phyloP scores from a whole-genome alignment of 1,284 basidiomycete genomes.

The Sporisorium sorghi region DNA sequence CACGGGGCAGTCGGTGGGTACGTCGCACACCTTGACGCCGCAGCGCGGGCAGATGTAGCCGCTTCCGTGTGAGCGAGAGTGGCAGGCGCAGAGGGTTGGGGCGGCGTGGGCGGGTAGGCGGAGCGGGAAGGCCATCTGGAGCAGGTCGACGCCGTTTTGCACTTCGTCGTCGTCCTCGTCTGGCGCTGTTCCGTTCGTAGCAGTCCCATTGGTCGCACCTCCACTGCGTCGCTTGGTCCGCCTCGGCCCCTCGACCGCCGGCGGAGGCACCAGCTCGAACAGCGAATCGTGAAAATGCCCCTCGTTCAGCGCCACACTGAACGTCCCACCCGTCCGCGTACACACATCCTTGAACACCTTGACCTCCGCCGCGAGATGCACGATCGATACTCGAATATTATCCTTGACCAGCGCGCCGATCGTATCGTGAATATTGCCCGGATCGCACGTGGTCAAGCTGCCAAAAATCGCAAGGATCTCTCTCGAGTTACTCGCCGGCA shows the following conservation, averaged over 20 bases:
- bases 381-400: slow-evolving; percentile 87
- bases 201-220: neutral
- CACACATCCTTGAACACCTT: slow-evolving; percentile 89
- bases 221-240: slow-evolving; percentile 8
- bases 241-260: slow-evolving; percentile 50
- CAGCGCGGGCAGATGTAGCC: slow-evolving; percentile 97
- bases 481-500: slow-evolving; percentile 92
- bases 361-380: slow-evolving; percentile 91
- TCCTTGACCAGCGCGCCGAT: slow-evolving; percentile 81
- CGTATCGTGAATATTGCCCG: slow-evolving; percentile 94
- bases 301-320: slow-evolving; percentile 93
- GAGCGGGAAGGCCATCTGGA: slow-evolving; percentile 95
- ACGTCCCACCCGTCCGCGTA: slow-evolving; percentile 61
- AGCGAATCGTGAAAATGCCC: slow-evolving; percentile 94
- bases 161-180: slow-evolving; percentile 18
- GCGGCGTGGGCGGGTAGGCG: slow-evolving; percentile 58
- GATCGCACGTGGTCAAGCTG: slow-evolving; percentile 94
- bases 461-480: slow-evolving; percentile 94
- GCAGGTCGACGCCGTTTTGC: slow-evolving; percentile 74
- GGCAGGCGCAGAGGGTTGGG: slow-evolving; percentile 80
- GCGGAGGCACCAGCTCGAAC: slow-evolving; percentile 92
- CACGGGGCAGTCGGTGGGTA: slow-evolving; percentile 96
- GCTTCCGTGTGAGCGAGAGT: slow-evolving; percentile 78
- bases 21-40: slow-evolving; percentile 91
- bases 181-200: neutral